Conservation (phyloP, 2,329 filamentous ascomycete genomes). For the Seiridium cupressi region DNA sequence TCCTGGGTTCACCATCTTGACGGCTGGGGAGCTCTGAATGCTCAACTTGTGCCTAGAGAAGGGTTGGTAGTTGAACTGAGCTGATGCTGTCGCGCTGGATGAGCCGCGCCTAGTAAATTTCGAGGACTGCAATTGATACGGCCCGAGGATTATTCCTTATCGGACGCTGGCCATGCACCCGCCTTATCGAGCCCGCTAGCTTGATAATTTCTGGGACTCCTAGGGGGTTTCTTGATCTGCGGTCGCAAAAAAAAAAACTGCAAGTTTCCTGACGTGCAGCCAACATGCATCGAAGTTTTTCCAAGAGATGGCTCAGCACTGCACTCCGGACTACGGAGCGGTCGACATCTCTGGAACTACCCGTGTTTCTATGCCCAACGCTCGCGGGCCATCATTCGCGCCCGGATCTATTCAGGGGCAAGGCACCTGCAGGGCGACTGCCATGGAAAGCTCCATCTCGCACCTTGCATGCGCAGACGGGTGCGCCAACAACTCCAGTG, state of each 20-base stretch:
- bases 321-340: constrained; percentile 41
- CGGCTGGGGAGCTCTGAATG: constrained; percentile 18
- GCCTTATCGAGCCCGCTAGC: constrained; percentile 1
- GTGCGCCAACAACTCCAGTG: constrained; percentile 1
- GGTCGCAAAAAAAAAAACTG: background rate
- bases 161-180: background rate
- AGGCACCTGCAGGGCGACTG: constrained; percentile 9
- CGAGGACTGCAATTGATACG: constrained; percentile 5
- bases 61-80: background rate
- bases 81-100: background rate
- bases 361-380: constrained; percentile 47
- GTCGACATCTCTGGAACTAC: constrained; percentile 35
- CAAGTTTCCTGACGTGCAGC: background rate
- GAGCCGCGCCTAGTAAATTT: constrained; percentile 8
- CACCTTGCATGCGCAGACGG: constrained; percentile 26
- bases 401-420: constrained; percentile 6
- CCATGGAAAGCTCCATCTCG: constrained; percentile 21
- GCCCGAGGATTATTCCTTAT: constrained; percentile 11
- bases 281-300: constrained; percentile 42
- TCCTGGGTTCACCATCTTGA: constrained; percentile 33
- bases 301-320: constrained; percentile 40
- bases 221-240: background rate
- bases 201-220: background rate
- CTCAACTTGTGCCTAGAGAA: background rate
- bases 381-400: constrained; percentile 25